These are phyloP conservation scores for Martensiomyces pterosporus DNA, from an alignment of 192 early-diverging fungal genomes.

Conservation along the genomic window DNA sequence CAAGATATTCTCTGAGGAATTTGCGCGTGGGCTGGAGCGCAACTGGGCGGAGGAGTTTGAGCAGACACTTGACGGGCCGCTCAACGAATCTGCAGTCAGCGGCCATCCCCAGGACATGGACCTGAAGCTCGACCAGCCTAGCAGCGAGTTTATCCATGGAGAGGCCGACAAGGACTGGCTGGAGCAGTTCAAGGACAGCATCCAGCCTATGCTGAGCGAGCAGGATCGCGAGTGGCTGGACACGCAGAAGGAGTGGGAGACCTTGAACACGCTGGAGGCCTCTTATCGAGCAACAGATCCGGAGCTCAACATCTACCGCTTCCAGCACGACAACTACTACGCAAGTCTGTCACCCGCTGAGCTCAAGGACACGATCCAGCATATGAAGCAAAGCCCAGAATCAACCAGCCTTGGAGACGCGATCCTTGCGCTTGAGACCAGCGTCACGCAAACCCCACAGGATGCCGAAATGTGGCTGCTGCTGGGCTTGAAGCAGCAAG, in stretches of 20 bases:
- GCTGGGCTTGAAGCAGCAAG: constrained; percentile 89
- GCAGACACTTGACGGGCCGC: constrained; percentile 43
- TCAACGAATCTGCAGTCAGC: constrained; percentile 44
- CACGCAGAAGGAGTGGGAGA: constrained; percentile 70
- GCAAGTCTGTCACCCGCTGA: constrained; percentile 24
- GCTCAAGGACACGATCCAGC: constrained; percentile 49
- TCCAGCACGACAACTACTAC: constrained; percentile 52
- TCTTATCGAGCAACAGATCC: constrained; percentile 47
- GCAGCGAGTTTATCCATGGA: constrained; percentile 49
- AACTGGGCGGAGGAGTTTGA: constrained; percentile 62
- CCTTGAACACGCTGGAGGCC: constrained; percentile 40
- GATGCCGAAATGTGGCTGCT: constrained; percentile 81
- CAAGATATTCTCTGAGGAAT: constrained; percentile 54
- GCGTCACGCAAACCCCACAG: constrained; percentile 70
- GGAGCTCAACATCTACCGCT: constrained; percentile 67
- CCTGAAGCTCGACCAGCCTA: constrained; percentile 54
- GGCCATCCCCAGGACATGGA: constrained; percentile 53
- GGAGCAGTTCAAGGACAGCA: constrained; percentile 64
- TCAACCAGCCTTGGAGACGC: constrained; percentile 71
- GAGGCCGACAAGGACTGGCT: constrained; percentile 59
- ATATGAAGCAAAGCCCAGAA: constrained; percentile 52
- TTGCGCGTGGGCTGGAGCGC: constrained; percentile 54
- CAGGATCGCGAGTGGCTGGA: constrained; percentile 67
- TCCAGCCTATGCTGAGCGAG: constrained; percentile 59
- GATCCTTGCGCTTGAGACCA: constrained; percentile 88